phyloP scores from a whole-genome alignment of 208 protist genomes.

The Acanthamoeba lenticulata region DNA sequence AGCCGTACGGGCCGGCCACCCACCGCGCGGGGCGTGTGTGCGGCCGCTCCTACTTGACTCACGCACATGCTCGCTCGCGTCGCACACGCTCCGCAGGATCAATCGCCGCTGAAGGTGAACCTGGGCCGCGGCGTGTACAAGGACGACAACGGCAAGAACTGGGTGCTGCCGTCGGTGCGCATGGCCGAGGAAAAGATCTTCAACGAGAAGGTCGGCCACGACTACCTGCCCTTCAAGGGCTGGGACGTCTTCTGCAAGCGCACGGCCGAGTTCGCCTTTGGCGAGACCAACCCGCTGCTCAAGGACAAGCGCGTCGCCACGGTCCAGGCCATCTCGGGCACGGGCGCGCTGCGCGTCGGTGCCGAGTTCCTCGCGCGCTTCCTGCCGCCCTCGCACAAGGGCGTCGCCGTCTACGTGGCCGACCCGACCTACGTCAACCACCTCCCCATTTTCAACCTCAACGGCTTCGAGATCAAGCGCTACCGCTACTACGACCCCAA shows the following conservation, averaged over 20 bases:
- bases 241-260: constrained; percentile 89
- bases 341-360: constrained; percentile 70
- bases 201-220: constrained; percentile 89
- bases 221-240: constrained; percentile 97
- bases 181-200: constrained; percentile 84
- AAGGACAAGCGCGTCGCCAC: constrained; percentile 83
- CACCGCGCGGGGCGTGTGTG: background rate
- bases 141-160: constrained; percentile 72
- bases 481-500: constrained; percentile 85
- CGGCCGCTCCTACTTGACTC: background rate
- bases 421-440: constrained; percentile 90
- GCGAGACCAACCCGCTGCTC: constrained; percentile 76
- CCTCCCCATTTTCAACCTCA: constrained; percentile 81
- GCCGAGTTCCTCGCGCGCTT: constrained; percentile 67
- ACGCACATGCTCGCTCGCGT: background rate
- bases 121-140: constrained; percentile 69
- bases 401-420: constrained; percentile 83
- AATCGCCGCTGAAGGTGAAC: constrained; percentile 69
- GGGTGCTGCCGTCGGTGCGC: constrained; percentile 67
- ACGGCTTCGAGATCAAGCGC: constrained; percentile 75
- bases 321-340: constrained; percentile 93
- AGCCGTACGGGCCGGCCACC: background rate
- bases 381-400: constrained; percentile 58
- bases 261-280: constrained; percentile 92
- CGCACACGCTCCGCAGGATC: constrained; percentile 4